These are phyloP conservation scores for Protomyces pachydermus DNA, from an alignment of 1,139 yeast species.

Conservation along the genomic window DNA sequence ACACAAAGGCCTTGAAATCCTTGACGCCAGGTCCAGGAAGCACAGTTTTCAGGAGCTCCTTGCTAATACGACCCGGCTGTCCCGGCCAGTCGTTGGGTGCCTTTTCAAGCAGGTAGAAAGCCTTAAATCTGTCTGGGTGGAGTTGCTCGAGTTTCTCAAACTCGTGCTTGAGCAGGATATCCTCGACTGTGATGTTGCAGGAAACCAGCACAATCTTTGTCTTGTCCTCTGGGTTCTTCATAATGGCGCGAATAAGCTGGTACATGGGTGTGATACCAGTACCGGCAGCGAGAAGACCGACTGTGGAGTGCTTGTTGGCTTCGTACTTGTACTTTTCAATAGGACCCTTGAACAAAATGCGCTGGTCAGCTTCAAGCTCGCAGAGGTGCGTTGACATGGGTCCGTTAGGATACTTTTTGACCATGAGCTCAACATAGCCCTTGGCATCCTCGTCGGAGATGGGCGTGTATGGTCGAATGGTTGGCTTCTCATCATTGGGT, in stretches of 20 bases:
- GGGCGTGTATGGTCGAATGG: slow-evolving; percentile 96
- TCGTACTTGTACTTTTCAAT: slow-evolving; percentile 87
- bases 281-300: slow-evolving; percentile 78
- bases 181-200: slow-evolving; percentile 71
- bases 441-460: slow-evolving; percentile 60
- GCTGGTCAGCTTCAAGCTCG: slow-evolving; percentile 68
- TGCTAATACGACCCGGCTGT: slow-evolving; percentile 63
- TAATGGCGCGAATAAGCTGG: slow-evolving; percentile 69
- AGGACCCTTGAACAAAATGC: slow-evolving; percentile 91
- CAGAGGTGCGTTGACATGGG: slow-evolving; percentile 75
- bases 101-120: slow-evolving; percentile 76
- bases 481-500: slow-evolving; percentile 78
- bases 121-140: slow-evolving; percentile 68
- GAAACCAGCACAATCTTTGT: slow-evolving; percentile 76
- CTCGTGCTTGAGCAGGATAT: slow-evolving; percentile 71
- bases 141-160: slow-evolving; percentile 60
- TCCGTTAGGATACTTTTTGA: slow-evolving; percentile 80
- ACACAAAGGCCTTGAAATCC: slow-evolving; percentile 68
- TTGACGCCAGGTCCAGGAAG: slow-evolving; percentile 55
- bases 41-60: slow-evolving; percentile 56
- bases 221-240: slow-evolving; percentile 72
- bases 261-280: slow-evolving; percentile 88
- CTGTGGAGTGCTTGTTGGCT: slow-evolving; percentile 72
- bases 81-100: slow-evolving; percentile 52
- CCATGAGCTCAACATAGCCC: slow-evolving; percentile 73